A percentile compares a stretch with the other conserved stretches of the same genome.
Evolutionary conservation across 228 moss, liverwort and hornwort genomes (phyloP).

Genomic region (Sphagnum fallax): DNA sequence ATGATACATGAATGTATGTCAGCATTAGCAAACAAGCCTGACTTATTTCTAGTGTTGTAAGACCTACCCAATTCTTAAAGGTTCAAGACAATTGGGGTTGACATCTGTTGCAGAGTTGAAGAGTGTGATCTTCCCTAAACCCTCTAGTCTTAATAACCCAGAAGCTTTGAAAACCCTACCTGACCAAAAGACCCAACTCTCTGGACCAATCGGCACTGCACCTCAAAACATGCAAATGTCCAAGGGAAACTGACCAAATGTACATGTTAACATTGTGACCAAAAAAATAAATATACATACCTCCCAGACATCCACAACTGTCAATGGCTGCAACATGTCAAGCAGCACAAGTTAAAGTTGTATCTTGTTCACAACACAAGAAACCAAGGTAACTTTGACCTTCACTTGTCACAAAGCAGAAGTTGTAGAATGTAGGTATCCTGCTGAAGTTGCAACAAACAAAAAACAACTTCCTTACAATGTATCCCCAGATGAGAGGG

Average conservation of each 20-base stretch:
- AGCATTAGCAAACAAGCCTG: background rate
- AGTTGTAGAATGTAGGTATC: too few relatives aligned
- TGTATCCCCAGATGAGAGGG: slow-evolving; percentile 68
- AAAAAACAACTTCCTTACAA: slow-evolving; percentile 3
- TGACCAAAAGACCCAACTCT: background rate
- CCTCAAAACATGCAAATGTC: background rate
- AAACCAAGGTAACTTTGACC: too few relatives aligned
- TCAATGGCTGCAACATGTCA: slow-evolving; percentile 40
- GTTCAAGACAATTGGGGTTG: too few relatives aligned
- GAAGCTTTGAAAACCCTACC: background rate
- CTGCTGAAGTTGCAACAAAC: too few relatives aligned
- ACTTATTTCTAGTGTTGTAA: too few relatives aligned
- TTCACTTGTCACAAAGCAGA: too few relatives aligned
- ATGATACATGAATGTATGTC: background rate
- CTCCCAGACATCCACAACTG: slow-evolving; percentile 86
- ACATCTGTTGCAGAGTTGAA: background rate
- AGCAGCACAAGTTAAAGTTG: background rate
- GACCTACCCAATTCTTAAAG: too few relatives aligned
- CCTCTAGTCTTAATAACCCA: background rate
- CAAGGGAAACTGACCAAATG: background rate
- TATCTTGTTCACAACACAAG: too few relatives aligned
- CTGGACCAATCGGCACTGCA: background rate
- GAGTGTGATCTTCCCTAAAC: background rate
- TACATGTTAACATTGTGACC: background rate
- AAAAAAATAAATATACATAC: slow-evolving; percentile 17